Evolutionary conservation across 345 rosid species (phyloP).

Genomic region (Gossypium turneri): DNA sequence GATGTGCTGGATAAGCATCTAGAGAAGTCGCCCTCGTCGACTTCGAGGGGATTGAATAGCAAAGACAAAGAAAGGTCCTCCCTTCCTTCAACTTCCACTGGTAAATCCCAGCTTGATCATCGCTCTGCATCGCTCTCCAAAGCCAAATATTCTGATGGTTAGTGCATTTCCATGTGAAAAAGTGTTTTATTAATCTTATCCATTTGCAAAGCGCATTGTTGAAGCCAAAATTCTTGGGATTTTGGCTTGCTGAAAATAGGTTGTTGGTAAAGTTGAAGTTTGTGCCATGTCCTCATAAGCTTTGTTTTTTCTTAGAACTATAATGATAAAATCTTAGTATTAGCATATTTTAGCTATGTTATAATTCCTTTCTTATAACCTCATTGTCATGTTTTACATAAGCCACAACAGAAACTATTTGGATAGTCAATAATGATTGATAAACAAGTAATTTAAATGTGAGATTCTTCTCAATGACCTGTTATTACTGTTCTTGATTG

Average conservation of each 20-base stretch:
- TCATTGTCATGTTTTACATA: background rate
- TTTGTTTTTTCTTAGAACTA: background rate
- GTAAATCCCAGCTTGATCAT: conserved; percentile 66
- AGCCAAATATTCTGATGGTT: conserved; percentile 56
- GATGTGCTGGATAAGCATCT: conserved; percentile 89
- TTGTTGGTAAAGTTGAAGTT: background rate
- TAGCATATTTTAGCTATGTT: background rate
- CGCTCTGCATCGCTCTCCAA: conserved; percentile 46
- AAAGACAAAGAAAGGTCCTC: conserved; percentile 60
- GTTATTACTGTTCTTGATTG: background rate
- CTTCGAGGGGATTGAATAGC: conserved; percentile 59
- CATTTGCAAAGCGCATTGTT: conserved; percentile 1
- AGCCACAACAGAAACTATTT: background rate
- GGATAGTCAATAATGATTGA: background rate
- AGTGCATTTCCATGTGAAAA: background rate
- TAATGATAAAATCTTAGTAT: background rate
- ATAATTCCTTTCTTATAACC: background rate
- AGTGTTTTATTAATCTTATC: background rate
- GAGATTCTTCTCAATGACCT: background rate
- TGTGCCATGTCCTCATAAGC: background rate
- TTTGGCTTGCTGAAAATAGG: background rate
- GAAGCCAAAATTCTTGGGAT: conserved; percentile 3
- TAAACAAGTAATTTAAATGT: background rate
- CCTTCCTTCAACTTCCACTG: conserved; percentile 66
- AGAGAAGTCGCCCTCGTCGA: conserved; percentile 83